Evolutionary conservation across 148 eudicot genomes (phyloP), one percentile per base, ranked within the genome.

Genomic region (Cornus florida): DNA sequence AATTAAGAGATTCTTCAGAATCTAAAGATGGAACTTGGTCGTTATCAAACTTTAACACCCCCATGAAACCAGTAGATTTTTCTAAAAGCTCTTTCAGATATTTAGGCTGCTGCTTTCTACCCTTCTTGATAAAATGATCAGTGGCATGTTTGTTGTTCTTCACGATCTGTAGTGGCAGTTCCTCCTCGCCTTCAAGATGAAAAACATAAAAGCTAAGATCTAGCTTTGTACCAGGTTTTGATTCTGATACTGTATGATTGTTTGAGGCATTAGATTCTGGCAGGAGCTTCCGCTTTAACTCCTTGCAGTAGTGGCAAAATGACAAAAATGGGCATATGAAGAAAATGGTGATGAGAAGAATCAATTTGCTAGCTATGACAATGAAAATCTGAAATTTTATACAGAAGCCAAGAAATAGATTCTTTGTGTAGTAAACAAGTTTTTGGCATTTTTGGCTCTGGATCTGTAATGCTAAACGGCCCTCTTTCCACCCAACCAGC

Each of bases 51-150:
- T 67, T 32, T 67, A 5, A 1, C 1, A 24, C 14, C 17, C 70
- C 2, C n/a, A 23, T 38, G 23, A 75, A 75, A n/a, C 28, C 32
- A 0, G 12, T 10, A 62, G 67, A 76, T 64, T 70, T 65, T 16
- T 70, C 20, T 31, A 81, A 41, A 64, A 81, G 79, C 32, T n/a
- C n/a, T 16, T 39, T 68, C 5, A 81, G 71, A 20, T 76, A 43
- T 46, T 39, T 69, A 28, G 75, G 83, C 31, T 71, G 69, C 19
- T 70, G 7, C 71, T 59, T 69, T 43, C 32, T 71, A 10, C 67
- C 79, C 32, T 23, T 46, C n/a, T 70, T 28, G 2, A 81, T 75
- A 7, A 70, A 23, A 35, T 32, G 23, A 38, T 70, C 59, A 7
- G 48, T n/a, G 5, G 33, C 77, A 16, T 62, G 13, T 11, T 53